Evolutionary conservation across 768 basidiomycete species (phyloP), one percentile per base, ranked within the genome.

Genomic region (Psilocybe cyanescens): DNA sequence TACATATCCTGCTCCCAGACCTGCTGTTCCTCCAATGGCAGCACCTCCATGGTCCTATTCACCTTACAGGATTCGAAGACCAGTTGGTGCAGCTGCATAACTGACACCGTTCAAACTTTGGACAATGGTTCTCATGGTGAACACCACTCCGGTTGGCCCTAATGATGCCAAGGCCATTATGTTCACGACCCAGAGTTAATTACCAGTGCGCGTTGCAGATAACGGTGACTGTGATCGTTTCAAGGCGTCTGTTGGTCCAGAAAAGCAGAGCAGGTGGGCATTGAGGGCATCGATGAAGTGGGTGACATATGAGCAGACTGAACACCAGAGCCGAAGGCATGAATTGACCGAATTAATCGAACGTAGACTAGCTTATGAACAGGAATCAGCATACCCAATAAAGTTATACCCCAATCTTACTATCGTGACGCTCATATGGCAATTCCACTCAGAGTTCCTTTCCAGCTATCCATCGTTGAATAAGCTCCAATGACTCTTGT

Each of bases 401-500:
- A 35, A 11, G 11, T 35, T 35, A 35, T 35, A 35, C 24, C 24
- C 24, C 24, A 35, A 35, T 35, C 3, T 35, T 11, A 35, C 33
- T 11, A 35, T 35, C 33, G 11, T 35, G 33, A 35, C 33, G 11
- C 11, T 35, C 33, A 35, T 7, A 35, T 35, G 3, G 33, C 33
- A 35, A 11, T 35, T 35, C 11, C 6, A 35, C 7, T 11, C 11
- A 35, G 11, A 35, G 33, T 11, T 4, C 33, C 50, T 65, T 57
- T 8, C 64, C 59, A 8, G 61, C 56, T 30, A 67, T 61, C 86
- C 84, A 86, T 46, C 75, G 75, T 49, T 81, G 81, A 9, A 83
- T 74, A 19, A 88, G 73, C 30, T 73, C 77, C 47, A 87, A 71
- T 7, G 83, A 77, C 61, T 86, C 82, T 58, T 77, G 77, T 5